Evolutionary conservation across 2,329 filamentous ascomycete genomes (phyloP).

Genomic region (Simplicillium sp.): DNA sequence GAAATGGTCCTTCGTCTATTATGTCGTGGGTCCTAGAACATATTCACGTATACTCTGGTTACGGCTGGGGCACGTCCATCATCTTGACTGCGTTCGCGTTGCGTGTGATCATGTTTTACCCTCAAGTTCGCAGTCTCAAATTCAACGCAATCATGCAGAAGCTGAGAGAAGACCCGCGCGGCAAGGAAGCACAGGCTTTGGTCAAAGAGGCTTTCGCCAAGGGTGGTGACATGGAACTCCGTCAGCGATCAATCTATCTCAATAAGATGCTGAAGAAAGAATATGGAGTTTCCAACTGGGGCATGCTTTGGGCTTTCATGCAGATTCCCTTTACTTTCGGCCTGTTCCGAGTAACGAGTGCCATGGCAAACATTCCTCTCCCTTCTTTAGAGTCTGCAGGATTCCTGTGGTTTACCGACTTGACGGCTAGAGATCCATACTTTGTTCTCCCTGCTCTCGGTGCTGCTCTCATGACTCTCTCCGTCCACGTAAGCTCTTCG

Average conservation of each 20-base stretch:
- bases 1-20: slow-evolving; percentile 65
- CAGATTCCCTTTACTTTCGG: slow-evolving; percentile 66
- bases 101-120: slow-evolving; percentile 56
- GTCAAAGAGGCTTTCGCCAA: slow-evolving; percentile 31
- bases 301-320: slow-evolving; percentile 27
- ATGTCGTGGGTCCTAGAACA: slow-evolving; percentile 76
- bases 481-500: slow-evolving; percentile 37
- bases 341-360: slow-evolving; percentile 66
- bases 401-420: slow-evolving; percentile 67
- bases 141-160: slow-evolving; percentile 48
- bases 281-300: slow-evolving; percentile 21
- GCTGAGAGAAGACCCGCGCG: slow-evolving; percentile 44
- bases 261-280: slow-evolving; percentile 25
- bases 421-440: slow-evolving; percentile 68
- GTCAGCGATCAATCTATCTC: slow-evolving; percentile 23
- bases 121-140: slow-evolving; percentile 31
- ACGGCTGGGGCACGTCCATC: slow-evolving; percentile 79
- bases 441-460: slow-evolving; percentile 62
- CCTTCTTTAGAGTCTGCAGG: slow-evolving; percentile 66
- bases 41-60: slow-evolving; percentile 63
- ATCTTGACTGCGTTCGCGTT: slow-evolving; percentile 53
- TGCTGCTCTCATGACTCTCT: slow-evolving; percentile 43
- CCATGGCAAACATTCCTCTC: slow-evolving; percentile 70
- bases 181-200: slow-evolving; percentile 35
- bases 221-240: slow-evolving; percentile 33